Base-by-base conservation (phyloP, 1,284 basidiomycete species). In the Cerioporus squamosus region DNA sequence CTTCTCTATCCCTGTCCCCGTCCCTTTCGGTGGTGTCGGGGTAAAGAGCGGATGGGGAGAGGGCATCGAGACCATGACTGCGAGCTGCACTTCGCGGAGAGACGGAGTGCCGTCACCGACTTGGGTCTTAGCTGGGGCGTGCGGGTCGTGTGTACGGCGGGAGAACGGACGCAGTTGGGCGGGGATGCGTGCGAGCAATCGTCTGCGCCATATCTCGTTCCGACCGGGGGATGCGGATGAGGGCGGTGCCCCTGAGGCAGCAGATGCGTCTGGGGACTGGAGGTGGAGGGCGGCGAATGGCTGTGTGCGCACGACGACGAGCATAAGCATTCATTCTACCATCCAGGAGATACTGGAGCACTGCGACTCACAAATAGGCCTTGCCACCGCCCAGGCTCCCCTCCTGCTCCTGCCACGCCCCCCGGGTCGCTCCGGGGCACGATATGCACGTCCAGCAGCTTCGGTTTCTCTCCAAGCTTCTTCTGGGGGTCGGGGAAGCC, bases 61-160 rank as follows among this genome's bases (percentile, higher is more conserved):
- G 17, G 63, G 63, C 63, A 64, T 62, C 1, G 57, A 51, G 2
- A 64, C 55, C 1, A 58, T 39, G n/a, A 64, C 53, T 7, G 56
- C 63, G 47, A 64, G 55, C 57, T 62, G 63, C 53, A 64, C 47
- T 4, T 6, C 14, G 26, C 60, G 46, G 20, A 48, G 26, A 15
- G 24, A 20, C 33, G 38, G 7, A n/a, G 48, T 17, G 14, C 17
- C 20, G 20, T 26, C 14, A 7, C n/a, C 18, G 40, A n/a, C 40
- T 20, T 18, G n/a, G 6, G 31, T 31, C 26, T 52, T 22, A 2
- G 31, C 14, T 7, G 48, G 18, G 5, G 39, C 38, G 46, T 56
- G 56, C 39, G 49, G 24, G 39, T 51, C 59, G 51, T 61, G 50
- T 26, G 39, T 38, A 43, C 15, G 39, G 47, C 23, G 39, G 33